These are phyloP conservation scores for Cryptococcus sp. DNA, from an alignment of 1,284 basidiomycete species.

Conservation along the genomic window DNA sequence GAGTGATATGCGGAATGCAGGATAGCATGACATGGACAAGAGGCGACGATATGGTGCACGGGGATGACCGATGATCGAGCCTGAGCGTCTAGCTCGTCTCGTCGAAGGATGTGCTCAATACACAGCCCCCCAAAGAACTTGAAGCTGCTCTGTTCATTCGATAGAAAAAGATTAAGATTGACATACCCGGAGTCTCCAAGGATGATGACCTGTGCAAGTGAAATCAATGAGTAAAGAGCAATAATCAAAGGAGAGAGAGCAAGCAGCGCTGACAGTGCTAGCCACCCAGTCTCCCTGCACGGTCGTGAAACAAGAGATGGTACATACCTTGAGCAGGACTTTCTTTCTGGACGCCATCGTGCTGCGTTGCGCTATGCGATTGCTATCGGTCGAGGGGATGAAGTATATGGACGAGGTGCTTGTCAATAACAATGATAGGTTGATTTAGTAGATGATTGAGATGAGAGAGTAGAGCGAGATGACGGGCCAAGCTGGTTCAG, in stretches of 20 bases:
- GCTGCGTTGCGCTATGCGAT: conserved; percentile 8
- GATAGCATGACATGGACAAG: too few relatives aligned
- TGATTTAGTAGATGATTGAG: too few relatives aligned
- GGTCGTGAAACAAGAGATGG: background rate
- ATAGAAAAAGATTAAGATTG: background rate
- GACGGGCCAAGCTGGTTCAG: too few relatives aligned
- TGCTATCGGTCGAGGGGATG: background rate
- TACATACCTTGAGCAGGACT: conserved; percentile 87
- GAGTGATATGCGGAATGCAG: background rate
- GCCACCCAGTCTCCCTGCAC: background rate
- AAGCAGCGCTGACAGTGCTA: background rate
- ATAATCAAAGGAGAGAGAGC: background rate
- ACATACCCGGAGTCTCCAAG: conserved; percentile 95
- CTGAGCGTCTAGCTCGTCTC: too few relatives aligned
- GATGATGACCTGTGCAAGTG: conserved; percentile 78
- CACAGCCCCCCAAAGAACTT: background rate
- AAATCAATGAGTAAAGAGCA: background rate
- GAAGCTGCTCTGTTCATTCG: background rate
- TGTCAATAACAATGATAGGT: background rate
- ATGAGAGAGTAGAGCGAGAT: too few relatives aligned
- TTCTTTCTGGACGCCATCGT: conserved; percentile 62
- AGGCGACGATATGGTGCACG: too few relatives aligned
- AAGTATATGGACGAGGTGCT: background rate
- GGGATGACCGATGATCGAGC: too few relatives aligned
- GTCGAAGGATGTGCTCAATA: background rate